phyloP scores from a whole-genome alignment of 2,329 filamentous ascomycete species.

The Sporothrix dimorphospora region DNA sequence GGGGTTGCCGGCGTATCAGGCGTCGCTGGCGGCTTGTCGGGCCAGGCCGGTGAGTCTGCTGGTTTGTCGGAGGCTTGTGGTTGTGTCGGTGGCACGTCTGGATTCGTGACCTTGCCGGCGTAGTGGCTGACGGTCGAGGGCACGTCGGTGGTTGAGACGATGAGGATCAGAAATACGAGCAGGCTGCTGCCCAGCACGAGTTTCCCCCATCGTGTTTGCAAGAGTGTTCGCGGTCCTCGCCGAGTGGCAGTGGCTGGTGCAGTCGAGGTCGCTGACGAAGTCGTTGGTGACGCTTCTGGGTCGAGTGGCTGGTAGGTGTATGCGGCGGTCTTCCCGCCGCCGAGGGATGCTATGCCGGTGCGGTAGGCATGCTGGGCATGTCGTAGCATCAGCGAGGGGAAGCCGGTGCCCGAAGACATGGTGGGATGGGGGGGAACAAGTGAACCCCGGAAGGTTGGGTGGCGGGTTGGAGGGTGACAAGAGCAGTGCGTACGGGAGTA shows the following conservation, averaged over 20 bases:
- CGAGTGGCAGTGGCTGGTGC: background rate
- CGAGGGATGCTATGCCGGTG: constrained; percentile 14
- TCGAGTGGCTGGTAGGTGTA: constrained; percentile 16
- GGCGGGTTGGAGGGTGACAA: background rate
- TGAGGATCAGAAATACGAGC: background rate
- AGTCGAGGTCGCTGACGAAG: background rate
- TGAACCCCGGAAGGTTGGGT: background rate
- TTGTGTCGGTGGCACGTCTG: background rate
- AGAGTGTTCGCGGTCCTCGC: background rate
- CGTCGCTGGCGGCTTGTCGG: constrained; percentile 2
- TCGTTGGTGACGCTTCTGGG: background rate
- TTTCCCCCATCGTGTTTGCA: constrained; percentile 26
- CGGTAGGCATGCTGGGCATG: constrained; percentile 14
- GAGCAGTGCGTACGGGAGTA: background rate
- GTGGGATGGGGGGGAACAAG: background rate
- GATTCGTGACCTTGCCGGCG: background rate
- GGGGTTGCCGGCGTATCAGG: background rate
- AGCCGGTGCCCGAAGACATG: background rate
- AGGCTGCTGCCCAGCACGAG: background rate
- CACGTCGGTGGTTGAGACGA: background rate
- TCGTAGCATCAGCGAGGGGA: background rate
- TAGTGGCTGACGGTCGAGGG: background rate
- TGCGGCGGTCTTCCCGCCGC: background rate
- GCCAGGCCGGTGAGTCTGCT: background rate
- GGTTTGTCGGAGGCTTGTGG: background rate